phyloP scores from a whole-genome alignment of 2,329 filamentous ascomycete species.

The Colletotrichum tropicale region DNA sequence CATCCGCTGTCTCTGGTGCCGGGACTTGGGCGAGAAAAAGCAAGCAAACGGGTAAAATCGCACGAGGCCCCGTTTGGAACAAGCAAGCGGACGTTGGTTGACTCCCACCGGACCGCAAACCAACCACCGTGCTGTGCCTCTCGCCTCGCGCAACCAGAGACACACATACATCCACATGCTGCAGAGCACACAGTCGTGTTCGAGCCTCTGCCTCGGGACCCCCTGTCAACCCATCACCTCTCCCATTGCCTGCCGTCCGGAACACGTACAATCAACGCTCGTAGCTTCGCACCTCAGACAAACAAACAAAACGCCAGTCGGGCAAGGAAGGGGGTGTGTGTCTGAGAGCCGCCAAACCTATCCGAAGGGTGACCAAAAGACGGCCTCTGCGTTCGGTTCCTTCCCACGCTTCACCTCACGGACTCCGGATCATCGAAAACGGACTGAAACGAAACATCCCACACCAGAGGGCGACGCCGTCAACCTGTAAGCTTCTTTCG shows the following conservation, averaged over 20 bases:
- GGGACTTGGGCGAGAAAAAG: background rate
- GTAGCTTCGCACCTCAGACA: background rate
- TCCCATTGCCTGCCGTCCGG: background rate
- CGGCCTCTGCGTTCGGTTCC: background rate
- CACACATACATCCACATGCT: background rate
- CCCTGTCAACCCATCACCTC: background rate
- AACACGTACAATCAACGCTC: background rate
- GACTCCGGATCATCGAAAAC: background rate
- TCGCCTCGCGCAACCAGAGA: background rate
- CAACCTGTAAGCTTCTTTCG: background rate
- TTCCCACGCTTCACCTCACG: background rate
- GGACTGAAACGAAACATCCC: conserved; percentile 15
- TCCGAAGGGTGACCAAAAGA: background rate
- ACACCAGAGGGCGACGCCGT: background rate
- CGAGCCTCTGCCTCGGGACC: background rate
- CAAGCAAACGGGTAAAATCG: background rate
- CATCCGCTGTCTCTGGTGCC: background rate
- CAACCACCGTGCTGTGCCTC: background rate
- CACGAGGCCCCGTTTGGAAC: background rate
- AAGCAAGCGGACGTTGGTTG: background rate
- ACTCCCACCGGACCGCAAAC: background rate
- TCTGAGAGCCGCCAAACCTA: background rate
- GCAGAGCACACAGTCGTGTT: background rate
- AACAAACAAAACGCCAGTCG: background rate
- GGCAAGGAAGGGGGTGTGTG: background rate